Evolutionary conservation across 768 basidiomycete species (phyloP), one percentile per base, ranked within the genome.

Genomic region (Psilocybe cubensis): DNA sequence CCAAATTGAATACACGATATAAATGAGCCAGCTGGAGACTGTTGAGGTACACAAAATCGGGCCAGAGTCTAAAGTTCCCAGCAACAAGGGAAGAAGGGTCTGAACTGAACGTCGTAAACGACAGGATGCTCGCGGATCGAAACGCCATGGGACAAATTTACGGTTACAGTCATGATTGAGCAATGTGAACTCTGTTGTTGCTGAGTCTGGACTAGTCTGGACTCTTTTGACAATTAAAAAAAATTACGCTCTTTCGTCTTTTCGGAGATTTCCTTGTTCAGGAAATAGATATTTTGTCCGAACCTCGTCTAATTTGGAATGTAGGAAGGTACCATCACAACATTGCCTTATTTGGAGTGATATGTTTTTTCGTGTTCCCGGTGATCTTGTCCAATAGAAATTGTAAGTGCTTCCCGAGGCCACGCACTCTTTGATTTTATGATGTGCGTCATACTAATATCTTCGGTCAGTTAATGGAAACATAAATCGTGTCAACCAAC

Each of bases 21-120:
- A 63, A 60, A 51, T 58, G 40, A 38, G 29, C 56, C 46, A 23
- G 47, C 48, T 20, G 45, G 38, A 23, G 62, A 63, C 62, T 63
- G 62, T 42, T 58, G 28, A 38, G 59, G 62, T 60, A 63, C 58
- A 50, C 58, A 46, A 23, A 35, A 35, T 35, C 40, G 31, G 47
- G 49, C 27, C 41, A 54, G 33, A 52, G 31, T 29, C 23, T 48
- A 43, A 49, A 47, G 27, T 59, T 57, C 58, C 62, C 54, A 57
- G 54, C 28, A 47, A 57, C 57, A 53, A 33, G 57, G 57, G 24
- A 48, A 56, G 55, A 62, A 57, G 31, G 46, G 41, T 42, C 45
- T 25, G 48, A 54, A 56, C 31, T 40, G 24, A 38, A 10, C 46
- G 52, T 59, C 44, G 44, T 55, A 53, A 40, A 53, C 55, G 58